Percentiles rank a stretch among this genome's conserved stretches.
phyloP scores from a whole-genome alignment of 2,329 filamentous ascomycete genomes.

The Exophiala phaeomuriformis region DNA sequence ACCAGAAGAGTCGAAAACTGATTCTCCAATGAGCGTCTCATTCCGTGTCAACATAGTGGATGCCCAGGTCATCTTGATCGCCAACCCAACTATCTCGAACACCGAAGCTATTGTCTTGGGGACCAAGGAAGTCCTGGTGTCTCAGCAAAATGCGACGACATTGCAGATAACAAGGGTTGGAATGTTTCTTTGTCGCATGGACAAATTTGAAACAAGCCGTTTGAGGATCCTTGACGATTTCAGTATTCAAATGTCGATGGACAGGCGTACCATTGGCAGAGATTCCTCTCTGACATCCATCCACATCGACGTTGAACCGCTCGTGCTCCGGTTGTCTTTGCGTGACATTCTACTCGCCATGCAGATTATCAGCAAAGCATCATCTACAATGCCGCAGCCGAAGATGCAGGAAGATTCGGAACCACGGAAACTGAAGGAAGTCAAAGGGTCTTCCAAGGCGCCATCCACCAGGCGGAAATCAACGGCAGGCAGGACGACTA shows the following conservation, averaged over 20 bases:
- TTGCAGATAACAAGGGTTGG: slow-evolving; percentile 89
- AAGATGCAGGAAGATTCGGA: slow-evolving; percentile 48
- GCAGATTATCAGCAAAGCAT: slow-evolving; percentile 85
- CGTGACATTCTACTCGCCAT: slow-evolving; percentile 90
- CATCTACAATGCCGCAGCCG: slow-evolving; percentile 41
- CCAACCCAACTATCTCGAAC: slow-evolving; percentile 79
- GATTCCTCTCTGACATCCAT: slow-evolving; percentile 65
- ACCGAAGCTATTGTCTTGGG: slow-evolving; percentile 95
- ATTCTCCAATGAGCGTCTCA: slow-evolving; percentile 60
- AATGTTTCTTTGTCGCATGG: slow-evolving; percentile 99
- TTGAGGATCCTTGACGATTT: slow-evolving; percentile 95
- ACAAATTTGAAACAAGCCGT: slow-evolving; percentile 84
- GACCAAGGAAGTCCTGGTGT: slow-evolving; percentile 86
- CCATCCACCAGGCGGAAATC: slow-evolving; percentile 45
- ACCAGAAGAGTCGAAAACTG: slow-evolving; percentile 32
- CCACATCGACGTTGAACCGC: slow-evolving; percentile 78
- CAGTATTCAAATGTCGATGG: slow-evolving; percentile 81
- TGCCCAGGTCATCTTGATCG: slow-evolving; percentile 91
- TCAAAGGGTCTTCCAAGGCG: slow-evolving; percentile 31
- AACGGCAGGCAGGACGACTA: slow-evolving; percentile 38
- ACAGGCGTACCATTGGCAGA: slow-evolving; percentile 57
- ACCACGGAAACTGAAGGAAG: slow-evolving; percentile 44
- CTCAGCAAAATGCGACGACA: slow-evolving; percentile 87
- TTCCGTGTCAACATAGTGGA: slow-evolving; percentile 93
- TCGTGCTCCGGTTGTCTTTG: slow-evolving; percentile 82